phyloP scores from a whole-genome alignment of 495 filamentous ascomycete genomes.

The Pseudevernia furfuracea region DNA sequence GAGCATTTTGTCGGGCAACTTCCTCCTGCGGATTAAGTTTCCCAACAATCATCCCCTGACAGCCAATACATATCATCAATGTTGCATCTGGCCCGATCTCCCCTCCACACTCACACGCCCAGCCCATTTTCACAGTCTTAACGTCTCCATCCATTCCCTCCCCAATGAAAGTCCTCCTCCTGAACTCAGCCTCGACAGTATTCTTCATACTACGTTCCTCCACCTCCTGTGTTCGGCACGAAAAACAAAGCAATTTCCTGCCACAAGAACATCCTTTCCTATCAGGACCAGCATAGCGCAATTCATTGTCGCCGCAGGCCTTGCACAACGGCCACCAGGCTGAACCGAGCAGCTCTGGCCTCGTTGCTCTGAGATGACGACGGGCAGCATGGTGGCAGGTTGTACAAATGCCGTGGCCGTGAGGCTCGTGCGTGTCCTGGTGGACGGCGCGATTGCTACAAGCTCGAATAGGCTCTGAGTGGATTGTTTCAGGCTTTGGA shows the following conservation, averaged over 20 bases:
- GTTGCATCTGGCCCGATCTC: neutral
- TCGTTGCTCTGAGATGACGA: neutral
- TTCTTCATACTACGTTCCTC: neutral
- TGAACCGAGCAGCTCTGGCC: neutral
- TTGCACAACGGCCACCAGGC: conserved; percentile 1
- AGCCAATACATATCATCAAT: neutral
- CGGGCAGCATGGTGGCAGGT: neutral
- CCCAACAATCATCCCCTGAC: neutral
- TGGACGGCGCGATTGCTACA: neutral
- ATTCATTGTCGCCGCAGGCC: neutral
- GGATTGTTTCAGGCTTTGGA: neutral
- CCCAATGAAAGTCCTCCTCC: neutral
- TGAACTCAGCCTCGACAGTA: neutral
- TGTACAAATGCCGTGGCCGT: neutral
- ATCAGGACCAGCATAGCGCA: neutral
- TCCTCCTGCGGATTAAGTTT: neutral
- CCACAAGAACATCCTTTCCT: neutral
- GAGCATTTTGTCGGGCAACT: neutral
- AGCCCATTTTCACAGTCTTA: neutral
- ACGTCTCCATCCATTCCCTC: neutral
- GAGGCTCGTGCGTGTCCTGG: neutral
- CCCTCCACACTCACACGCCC: neutral
- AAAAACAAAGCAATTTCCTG: neutral
- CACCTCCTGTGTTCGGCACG: neutral
- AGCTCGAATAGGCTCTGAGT: neutral